Conservation (phyloP, 2,329 filamentous ascomycete genomes). For the Aureobasidium sp. region DNA sequence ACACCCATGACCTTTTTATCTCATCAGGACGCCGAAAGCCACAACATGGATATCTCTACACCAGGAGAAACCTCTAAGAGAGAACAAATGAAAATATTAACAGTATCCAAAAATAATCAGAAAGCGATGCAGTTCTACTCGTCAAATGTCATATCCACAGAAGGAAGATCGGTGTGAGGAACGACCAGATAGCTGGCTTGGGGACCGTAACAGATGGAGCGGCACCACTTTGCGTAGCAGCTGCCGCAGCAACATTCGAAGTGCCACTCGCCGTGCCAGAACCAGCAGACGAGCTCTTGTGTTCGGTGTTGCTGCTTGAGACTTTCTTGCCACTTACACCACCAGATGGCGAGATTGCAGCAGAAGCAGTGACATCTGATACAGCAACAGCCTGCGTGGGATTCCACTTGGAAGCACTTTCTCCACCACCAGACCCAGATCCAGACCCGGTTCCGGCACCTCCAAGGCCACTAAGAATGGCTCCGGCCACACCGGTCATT, state of each 20-base stretch:
- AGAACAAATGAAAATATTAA: neutral
- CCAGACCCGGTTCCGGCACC: neutral
- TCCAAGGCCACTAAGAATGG: slow-evolving; percentile 2
- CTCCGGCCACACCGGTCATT: neutral
- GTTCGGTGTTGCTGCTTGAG: neutral
- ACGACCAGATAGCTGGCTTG: neutral
- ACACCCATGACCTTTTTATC: neutral
- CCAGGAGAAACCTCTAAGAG: neutral
- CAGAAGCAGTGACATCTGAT: neutral
- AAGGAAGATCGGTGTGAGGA: neutral
- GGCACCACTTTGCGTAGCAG: neutral
- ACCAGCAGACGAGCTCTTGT: neutral
- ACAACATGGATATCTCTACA: neutral
- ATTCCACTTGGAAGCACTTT: neutral
- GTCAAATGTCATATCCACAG: neutral
- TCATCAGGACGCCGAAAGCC: neutral
- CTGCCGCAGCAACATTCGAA: neutral
- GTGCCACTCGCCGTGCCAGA: neutral
- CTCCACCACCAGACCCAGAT: neutral
- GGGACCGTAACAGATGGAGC: neutral
- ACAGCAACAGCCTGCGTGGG: neutral
- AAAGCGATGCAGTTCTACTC: neutral
- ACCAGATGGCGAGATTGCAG: neutral
- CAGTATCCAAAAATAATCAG: neutral
- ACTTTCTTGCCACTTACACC: neutral